phyloP scores from a whole-genome alignment of 192 early-diverging fungal species.

The Glomus cerebriforme region DNA sequence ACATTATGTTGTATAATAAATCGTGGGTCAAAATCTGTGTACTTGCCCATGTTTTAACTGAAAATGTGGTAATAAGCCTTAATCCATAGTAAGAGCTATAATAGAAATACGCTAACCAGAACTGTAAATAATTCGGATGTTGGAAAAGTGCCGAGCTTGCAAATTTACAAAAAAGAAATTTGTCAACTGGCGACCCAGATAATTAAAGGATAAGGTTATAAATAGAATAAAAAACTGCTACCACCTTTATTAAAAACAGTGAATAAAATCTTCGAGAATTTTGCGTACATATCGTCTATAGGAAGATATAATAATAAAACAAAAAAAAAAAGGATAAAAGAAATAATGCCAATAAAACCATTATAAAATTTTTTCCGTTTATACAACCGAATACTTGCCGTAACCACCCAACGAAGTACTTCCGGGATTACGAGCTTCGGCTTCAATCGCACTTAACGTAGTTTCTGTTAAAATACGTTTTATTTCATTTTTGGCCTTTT shows the following conservation, averaged over 20 bases:
- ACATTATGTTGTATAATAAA: neutral
- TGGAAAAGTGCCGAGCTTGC: constrained; percentile 11
- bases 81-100: neutral
- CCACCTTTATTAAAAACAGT: constrained; percentile 34
- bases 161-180: constrained; percentile 20
- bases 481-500: constrained; percentile 92
- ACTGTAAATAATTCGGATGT: constrained; percentile 3
- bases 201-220: neutral
- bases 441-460: constrained; percentile 72
- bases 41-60: neutral
- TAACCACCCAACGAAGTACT: constrained; percentile 47
- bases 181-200: constrained; percentile 13
- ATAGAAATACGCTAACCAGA: constrained; percentile 10
- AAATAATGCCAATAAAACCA: constrained; percentile 19
- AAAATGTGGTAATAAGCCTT: neutral
- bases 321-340: constrained; percentile 21
- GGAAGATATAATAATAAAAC: neutral
- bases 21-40: neutral
- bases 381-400: constrained; percentile 51
- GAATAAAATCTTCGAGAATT: constrained; percentile 22
- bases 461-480: constrained; percentile 89
- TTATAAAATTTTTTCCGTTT: constrained; percentile 20
- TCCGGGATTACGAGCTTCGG: constrained; percentile 57
- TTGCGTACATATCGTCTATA: constrained; percentile 20
- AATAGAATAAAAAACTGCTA: constrained; percentile 3